Conservation (phyloP, 345 rosid genomes). For the Zanthoxylum bungeanum region DNA sequence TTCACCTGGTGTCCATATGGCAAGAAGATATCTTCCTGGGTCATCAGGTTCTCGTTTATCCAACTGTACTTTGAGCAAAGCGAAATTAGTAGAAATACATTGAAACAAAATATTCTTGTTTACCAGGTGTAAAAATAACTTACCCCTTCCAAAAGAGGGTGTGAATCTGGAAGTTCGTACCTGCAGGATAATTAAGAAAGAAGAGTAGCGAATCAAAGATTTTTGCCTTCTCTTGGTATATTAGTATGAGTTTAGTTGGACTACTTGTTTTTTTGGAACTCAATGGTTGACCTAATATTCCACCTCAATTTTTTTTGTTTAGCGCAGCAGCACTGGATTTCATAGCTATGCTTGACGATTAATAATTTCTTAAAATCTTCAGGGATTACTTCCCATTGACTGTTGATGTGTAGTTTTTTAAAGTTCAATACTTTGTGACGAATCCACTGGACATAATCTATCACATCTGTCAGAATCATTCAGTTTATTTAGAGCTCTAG, state of each 20-base stretch:
- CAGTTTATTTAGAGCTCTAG: background rate
- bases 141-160: conserved; percentile 76
- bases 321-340: background rate
- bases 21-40: conserved; percentile 81
- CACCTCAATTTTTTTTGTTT: background rate
- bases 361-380: background rate
- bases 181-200: conserved; percentile 39
- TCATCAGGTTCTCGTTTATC: conserved; percentile 80
- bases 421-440: background rate
- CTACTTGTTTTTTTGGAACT: background rate
- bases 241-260: background rate
- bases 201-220: conserved; percentile 15
- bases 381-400: background rate
- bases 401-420: background rate
- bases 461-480: background rate
- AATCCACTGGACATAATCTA: background rate
- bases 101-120: conserved; percentile 6
- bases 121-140: conserved; percentile 28
- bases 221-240: conserved; percentile 2
- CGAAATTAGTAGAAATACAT: conserved; percentile 11
- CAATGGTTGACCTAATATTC: background rate
- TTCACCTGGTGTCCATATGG: conserved; percentile 98
- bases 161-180: conserved; percentile 83
- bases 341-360: background rate
- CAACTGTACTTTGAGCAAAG: conserved; percentile 44